These are phyloP conservation scores for Aspergillus tubingensis DNA, from an alignment of 2,329 filamentous ascomycete species.

Conservation along the genomic window DNA sequence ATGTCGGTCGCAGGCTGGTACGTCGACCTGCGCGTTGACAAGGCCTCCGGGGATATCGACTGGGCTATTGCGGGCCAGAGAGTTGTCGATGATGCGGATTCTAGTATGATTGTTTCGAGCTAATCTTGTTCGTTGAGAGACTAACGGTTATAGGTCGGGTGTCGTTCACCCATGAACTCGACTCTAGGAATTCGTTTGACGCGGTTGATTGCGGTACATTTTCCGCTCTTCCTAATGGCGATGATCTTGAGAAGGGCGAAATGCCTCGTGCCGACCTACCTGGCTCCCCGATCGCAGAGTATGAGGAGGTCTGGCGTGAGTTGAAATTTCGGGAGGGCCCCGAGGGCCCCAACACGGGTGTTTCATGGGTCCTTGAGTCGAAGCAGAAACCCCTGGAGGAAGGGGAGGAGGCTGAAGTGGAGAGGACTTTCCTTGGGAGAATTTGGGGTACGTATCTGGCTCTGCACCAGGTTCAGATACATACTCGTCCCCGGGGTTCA, in stretches of 20 bases:
- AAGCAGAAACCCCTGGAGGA: constrained; percentile 14
- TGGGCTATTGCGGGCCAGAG: constrained; percentile 49
- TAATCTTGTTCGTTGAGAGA: too few species aligned
- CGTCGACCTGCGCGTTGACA: constrained; percentile 46
- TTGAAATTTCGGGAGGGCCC: constrained; percentile 36
- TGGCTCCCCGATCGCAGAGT: constrained; percentile 42
- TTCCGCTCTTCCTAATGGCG: constrained; percentile 41
- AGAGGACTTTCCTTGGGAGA: constrained; percentile 33
- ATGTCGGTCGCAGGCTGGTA: constrained; percentile 48
- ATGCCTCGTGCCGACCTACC: constrained; percentile 43
- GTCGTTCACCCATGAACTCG: constrained; percentile 42
- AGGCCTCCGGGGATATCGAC: constrained; percentile 38
- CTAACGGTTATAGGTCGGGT: constrained; percentile 31
- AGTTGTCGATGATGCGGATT: constrained; percentile 37
- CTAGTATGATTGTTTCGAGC: constrained; percentile 28
- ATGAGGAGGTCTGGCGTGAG: constrained; percentile 69
- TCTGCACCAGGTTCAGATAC: constrained; percentile 28
- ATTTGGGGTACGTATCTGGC: constrained; percentile 36
- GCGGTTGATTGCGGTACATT: constrained; percentile 41
- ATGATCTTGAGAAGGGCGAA: constrained; percentile 42
- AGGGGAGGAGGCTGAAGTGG: constrained; percentile 22
- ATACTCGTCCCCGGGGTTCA: constrained; percentile 11
- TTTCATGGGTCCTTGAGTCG: constrained; percentile 37
- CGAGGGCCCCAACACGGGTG: constrained; percentile 22
- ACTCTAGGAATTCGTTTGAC: constrained; percentile 40